A percentile compares a stretch with the other conserved stretches of the same genome.
Evolutionary conservation across 1,284 basidiomycete genomes (phyloP).

Genomic region (Cryptococcus sp.): DNA sequence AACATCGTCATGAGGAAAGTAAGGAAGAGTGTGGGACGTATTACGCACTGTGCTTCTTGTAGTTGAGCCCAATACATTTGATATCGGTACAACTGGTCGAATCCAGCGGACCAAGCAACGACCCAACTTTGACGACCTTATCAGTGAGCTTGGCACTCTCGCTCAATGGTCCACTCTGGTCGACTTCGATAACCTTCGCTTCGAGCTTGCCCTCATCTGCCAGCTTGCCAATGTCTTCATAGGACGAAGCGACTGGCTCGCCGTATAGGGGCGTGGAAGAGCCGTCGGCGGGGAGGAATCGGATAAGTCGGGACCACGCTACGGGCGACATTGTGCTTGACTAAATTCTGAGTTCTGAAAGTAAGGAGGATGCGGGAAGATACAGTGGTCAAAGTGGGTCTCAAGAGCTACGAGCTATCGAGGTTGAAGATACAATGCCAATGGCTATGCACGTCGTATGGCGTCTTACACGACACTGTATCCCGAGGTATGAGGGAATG

Average conservation of each 20-base stretch:
- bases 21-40: background rate
- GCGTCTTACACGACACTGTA: too few species aligned
- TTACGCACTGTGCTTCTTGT: conserved; percentile 23
- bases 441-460: too few species aligned
- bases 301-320: conserved; percentile 31
- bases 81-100: conserved; percentile 5
- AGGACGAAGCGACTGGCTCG: conserved; percentile 24
- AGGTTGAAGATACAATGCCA: too few species aligned
- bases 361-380: too few species aligned
- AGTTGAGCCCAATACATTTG: conserved; percentile 33
- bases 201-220: conserved; percentile 22
- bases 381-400: too few species aligned
- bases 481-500: too few species aligned
- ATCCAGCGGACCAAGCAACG: conserved; percentile 11
- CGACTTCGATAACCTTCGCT: conserved; percentile 24
- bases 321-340: background rate
- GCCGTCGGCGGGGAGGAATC: conserved; percentile 23
- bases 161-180: conserved; percentile 8
- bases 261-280: conserved; percentile 18
- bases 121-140: conserved; percentile 5
- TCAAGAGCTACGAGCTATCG: too few species aligned
- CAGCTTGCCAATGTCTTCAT: conserved; percentile 37
- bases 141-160: conserved; percentile 9
- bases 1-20: background rate
- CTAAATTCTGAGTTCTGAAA: too few species aligned